A percentile compares a stretch with the other conserved stretches of the same genome.
Conservation (phyloP, 345 rosid species). For the Aquilaria sinensis region DNA sequence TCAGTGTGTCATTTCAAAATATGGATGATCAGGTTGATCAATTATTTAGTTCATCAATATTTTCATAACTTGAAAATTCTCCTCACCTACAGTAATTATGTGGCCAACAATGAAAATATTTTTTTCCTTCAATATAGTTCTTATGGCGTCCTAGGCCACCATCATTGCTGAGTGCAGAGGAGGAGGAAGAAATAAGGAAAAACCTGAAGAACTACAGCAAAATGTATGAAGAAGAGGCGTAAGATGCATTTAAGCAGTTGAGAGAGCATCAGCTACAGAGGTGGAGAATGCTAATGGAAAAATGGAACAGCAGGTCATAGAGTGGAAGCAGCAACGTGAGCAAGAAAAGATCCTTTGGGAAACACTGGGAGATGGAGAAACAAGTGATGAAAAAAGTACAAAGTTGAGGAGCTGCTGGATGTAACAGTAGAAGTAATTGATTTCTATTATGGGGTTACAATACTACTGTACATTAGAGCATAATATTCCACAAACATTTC, state of each 20-base stretch:
- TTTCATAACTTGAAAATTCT: too few relatives aligned
- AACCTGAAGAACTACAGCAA: constrained; percentile 15
- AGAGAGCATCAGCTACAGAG: constrained; percentile 4
- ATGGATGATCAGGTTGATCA: too few relatives aligned
- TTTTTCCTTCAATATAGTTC: constrained; percentile 1
- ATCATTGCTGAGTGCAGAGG: constrained; percentile 14
- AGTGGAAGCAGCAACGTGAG: constrained; percentile 9
- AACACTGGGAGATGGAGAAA: constrained; percentile 22
- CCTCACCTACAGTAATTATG: not conserved
- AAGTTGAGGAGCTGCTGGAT: constrained; percentile 41
- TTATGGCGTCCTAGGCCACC: constrained; percentile 23
- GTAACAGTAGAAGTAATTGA: constrained; percentile 26
- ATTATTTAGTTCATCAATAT: too few relatives aligned
- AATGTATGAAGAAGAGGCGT: constrained; percentile 13
- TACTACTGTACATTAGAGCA: too few relatives aligned
- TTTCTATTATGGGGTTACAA: constrained; percentile 1
- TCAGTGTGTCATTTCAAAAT: too few relatives aligned
- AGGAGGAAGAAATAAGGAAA: constrained; percentile 15
- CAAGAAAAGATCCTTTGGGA: constrained; percentile 1
- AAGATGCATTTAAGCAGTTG: constrained; percentile 9
- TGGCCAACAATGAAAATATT: not conserved
- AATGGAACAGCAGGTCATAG: constrained; percentile 6
- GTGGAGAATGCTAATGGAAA: constrained; percentile 8
- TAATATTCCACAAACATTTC: too few relatives aligned
- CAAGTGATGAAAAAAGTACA: constrained; percentile 37